Evolutionary conservation across 129 eudicot species (phyloP).

Genomic region (Gnaphalium uliginosum): DNA sequence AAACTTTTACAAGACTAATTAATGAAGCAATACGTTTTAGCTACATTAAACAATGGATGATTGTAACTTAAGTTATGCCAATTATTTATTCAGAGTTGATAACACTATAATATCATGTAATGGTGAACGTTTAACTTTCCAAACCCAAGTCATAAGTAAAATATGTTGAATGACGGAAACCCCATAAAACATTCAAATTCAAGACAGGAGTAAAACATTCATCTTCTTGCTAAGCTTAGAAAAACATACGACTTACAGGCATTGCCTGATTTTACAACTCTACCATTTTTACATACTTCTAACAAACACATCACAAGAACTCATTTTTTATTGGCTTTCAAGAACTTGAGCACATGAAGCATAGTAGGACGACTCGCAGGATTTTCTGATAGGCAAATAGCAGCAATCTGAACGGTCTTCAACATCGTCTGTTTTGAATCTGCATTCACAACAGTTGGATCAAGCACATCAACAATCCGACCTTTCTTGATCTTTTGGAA

Average conservation of each 20-base stretch:
- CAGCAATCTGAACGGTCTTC: constrained; percentile 58
- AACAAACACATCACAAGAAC: constrained; percentile 14
- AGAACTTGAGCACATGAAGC: constrained; percentile 66
- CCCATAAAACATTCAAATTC: background rate
- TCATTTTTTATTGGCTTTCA: constrained; percentile 60
- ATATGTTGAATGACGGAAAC: too few species aligned
- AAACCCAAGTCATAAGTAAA: background rate
- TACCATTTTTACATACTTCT: constrained; percentile 13
- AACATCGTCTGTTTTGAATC: constrained; percentile 74
- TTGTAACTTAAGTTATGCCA: too few species aligned
- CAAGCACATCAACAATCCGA: constrained; percentile 64
- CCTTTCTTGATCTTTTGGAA: constrained; percentile 54
- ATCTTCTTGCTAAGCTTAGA: constrained; percentile 1
- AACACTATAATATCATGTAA: background rate
- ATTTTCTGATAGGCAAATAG: constrained; percentile 57
- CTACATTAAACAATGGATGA: too few species aligned
- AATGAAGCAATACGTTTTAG: too few species aligned
- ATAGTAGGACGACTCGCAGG: constrained; percentile 66
- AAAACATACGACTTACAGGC: constrained; percentile 6
- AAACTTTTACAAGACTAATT: too few species aligned
- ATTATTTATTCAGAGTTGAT: too few species aligned
- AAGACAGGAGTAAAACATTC: background rate
- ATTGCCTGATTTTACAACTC: constrained; percentile 13
- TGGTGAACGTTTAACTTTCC: background rate
- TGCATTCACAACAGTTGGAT: constrained; percentile 53